Conservation (phyloP, 176 grass and related monocot genomes). For the Oryza meyeriana region DNA sequence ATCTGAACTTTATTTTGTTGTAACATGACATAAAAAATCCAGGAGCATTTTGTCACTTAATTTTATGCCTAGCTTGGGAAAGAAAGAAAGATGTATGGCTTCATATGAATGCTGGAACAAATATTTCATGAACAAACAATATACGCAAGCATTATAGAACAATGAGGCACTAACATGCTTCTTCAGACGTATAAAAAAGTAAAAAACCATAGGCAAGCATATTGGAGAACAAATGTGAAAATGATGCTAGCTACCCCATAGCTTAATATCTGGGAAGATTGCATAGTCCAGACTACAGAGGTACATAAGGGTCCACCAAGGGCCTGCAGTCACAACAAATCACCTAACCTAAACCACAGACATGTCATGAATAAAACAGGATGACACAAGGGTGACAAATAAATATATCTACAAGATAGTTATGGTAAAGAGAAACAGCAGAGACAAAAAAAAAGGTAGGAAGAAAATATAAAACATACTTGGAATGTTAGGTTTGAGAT, state of each 20-base stretch:
- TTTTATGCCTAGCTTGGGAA: too few relatives aligned
- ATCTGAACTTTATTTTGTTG: not conserved
- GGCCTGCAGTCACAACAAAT: not conserved
- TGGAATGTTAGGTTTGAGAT: conserved; percentile 90
- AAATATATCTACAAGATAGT: not conserved
- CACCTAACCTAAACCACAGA: not conserved
- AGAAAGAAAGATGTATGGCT: too few relatives aligned
- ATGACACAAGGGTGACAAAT: not conserved
- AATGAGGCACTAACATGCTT: not conserved
- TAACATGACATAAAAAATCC: not conserved
- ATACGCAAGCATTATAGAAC: not conserved
- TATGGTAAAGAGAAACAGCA: not conserved
- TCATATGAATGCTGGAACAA: not conserved
- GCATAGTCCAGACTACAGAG: not conserved
- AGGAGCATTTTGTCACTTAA: not conserved
- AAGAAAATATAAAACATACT: conserved; percentile 43
- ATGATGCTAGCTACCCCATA: not conserved
- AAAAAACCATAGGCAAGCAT: not conserved
- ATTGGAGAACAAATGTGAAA: not conserved
- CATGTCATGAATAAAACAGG: not conserved
- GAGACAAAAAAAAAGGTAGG: conserved; percentile 1
- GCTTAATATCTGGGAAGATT: not conserved
- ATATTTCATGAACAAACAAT: not conserved
- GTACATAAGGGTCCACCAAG: not conserved
- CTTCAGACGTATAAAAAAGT: not conserved